These are phyloP conservation scores for Daedaleopsis nitida DNA, from an alignment of 768 basidiomycete species.

Conservation along the genomic window DNA sequence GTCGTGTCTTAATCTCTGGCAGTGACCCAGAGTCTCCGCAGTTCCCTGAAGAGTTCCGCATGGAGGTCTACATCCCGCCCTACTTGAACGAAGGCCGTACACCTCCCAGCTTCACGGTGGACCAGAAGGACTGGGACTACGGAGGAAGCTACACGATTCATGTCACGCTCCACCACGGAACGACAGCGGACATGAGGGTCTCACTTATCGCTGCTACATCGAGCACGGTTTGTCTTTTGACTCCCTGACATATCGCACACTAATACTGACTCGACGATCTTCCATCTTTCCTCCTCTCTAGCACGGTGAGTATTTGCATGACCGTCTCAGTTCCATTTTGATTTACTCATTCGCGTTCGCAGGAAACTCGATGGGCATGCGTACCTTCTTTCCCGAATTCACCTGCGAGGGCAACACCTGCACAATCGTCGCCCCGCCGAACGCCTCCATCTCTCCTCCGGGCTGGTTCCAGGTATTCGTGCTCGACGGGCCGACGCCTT, in stretches of 20 bases:
- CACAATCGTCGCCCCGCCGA: conserved; percentile 77
- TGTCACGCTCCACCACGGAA: conserved; percentile 42
- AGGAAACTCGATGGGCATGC: conserved; percentile 67
- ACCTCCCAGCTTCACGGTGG: conserved; percentile 64
- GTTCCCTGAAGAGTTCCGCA: conserved; percentile 78
- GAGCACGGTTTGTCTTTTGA: conserved; percentile 49
- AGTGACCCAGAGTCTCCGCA: conserved; percentile 66
- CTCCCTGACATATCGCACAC: background rate
- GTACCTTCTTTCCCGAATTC: conserved; percentile 75
- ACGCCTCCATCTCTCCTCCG: conserved; percentile 66
- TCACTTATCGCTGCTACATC: conserved; percentile 76
- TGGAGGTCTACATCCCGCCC: conserved; percentile 83
- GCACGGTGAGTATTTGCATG: conserved; percentile 11
- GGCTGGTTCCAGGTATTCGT: conserved; percentile 80
- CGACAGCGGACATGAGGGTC: conserved; percentile 50
- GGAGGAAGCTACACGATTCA: conserved; percentile 55
- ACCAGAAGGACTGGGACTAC: conserved; percentile 64
- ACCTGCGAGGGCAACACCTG: conserved; percentile 69
- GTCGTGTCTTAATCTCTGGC: conserved; percentile 73
- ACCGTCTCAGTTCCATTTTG: background rate
- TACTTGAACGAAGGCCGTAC: conserved; percentile 67
- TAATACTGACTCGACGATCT: background rate
- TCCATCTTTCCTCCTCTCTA: background rate
- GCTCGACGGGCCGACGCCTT: conserved; percentile 78
- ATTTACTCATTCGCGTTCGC: background rate